phyloP scores from a whole-genome alignment of 164 flowering plant genomes.

The Amborella trichopoda region DNA sequence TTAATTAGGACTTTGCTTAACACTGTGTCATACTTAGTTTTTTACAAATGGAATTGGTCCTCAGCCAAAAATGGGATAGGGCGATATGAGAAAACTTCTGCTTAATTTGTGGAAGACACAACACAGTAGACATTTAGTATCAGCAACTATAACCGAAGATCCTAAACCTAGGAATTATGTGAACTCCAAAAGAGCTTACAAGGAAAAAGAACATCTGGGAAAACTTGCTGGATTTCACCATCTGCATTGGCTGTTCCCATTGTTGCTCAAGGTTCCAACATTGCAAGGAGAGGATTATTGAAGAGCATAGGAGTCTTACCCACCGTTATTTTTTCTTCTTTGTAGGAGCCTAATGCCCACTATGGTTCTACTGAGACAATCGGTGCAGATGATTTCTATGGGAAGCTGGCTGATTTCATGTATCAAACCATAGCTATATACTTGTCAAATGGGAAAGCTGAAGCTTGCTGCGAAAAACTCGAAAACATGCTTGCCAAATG shows the following conservation, averaged over 20 bases:
- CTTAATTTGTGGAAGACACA: too few species aligned
- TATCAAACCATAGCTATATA: slow-evolving; percentile 40
- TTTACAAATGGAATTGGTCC: too few species aligned
- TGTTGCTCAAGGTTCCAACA: background rate
- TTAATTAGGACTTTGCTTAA: too few species aligned
- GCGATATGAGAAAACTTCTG: too few species aligned
- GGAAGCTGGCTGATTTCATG: slow-evolving; percentile 18
- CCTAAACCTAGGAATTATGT: too few species aligned
- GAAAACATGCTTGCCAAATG: slow-evolving; percentile 27
- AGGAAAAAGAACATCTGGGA: too few species aligned
- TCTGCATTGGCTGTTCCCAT: background rate
- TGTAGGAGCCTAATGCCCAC: slow-evolving; percentile 21
- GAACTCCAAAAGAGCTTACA: too few species aligned
- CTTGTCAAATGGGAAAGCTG: slow-evolving; percentile 28
- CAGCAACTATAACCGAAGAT: too few species aligned
- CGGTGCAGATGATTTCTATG: slow-evolving; percentile 8
- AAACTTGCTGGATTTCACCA: too few species aligned
- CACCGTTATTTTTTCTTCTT: background rate
- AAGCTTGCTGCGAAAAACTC: slow-evolving; percentile 45
- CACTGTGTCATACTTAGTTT: too few species aligned
- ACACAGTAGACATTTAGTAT: too few species aligned
- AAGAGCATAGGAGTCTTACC: background rate
- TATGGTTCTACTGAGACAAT: slow-evolving; percentile 1
- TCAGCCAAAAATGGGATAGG: too few species aligned
- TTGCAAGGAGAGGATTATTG: background rate